phyloP scores from a whole-genome alignment of 495 filamentous ascomycete species.

The Podospora pseudocomata region DNA sequence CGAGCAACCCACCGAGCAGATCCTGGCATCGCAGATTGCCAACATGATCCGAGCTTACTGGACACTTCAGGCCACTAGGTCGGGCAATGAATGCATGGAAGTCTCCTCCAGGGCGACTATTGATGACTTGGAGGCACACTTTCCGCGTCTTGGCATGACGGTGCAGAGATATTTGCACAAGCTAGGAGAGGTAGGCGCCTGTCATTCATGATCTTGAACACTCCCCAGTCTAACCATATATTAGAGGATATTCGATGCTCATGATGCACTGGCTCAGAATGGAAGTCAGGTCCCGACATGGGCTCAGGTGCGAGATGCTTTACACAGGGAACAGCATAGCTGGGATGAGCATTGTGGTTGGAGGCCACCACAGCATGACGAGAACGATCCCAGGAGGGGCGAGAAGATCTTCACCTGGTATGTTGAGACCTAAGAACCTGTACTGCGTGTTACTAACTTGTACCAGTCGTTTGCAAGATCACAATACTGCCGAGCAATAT shows the following conservation, averaged over 20 bases:
- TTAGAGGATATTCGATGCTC: slow-evolving; percentile 8
- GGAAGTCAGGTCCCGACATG: not conserved
- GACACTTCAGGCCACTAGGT: slow-evolving; percentile 16
- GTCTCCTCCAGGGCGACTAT: slow-evolving; percentile 1
- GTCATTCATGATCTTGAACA: not conserved
- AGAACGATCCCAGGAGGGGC: slow-evolving; percentile 6
- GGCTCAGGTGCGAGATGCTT: not conserved
- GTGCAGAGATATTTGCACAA: slow-evolving; percentile 10
- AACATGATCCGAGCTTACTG: slow-evolving; percentile 20
- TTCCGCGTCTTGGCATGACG: slow-evolving; percentile 20
- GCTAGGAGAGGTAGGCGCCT: slow-evolving; percentile 4
- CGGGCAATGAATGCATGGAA: slow-evolving; percentile 11
- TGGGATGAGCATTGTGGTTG: slow-evolving; percentile 3
- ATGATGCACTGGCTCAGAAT: slow-evolving; percentile 2
- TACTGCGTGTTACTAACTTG: too few relatives aligned
- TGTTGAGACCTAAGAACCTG: not conserved
- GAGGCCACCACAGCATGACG: not conserved
- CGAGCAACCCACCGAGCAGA: not conserved
- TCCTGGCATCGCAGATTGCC: not conserved
- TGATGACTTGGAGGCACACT: slow-evolving; percentile 12
- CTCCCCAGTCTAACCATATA: not conserved
- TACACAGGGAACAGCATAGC: not conserved
- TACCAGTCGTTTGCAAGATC: slow-evolving; percentile 1
- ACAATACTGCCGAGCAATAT: not conserved
- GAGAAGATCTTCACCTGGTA: slow-evolving; percentile 9